Percentiles rank a stretch among this genome's conserved stretches.
phyloP scores from a whole-genome alignment of 176 grass and related monocot genomes.

The Melocanna baccifera region DNA sequence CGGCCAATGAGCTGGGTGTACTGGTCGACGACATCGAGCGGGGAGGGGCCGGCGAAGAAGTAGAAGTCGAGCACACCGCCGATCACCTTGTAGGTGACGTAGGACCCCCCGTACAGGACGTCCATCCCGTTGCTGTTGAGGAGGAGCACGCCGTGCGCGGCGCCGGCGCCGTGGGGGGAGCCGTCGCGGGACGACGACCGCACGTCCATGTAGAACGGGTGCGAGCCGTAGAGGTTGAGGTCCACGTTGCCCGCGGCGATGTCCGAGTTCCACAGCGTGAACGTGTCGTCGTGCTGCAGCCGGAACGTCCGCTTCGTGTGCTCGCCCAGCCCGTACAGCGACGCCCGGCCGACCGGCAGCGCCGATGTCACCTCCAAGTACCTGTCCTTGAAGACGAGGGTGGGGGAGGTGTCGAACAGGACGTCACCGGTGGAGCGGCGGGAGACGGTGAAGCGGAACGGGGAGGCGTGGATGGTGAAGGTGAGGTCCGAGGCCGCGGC shows the following conservation, averaged over 20 bases:
- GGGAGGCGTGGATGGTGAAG: slow-evolving; percentile 48
- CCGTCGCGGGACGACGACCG: slow-evolving; percentile 22
- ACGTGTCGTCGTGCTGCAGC: slow-evolving; percentile 53
- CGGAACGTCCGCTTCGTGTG: slow-evolving; percentile 74
- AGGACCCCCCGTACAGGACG: slow-evolving; percentile 53
- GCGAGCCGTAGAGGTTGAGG: slow-evolving; percentile 77
- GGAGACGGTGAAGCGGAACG: slow-evolving; percentile 54
- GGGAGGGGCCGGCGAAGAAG: slow-evolving; percentile 67
- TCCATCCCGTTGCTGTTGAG: slow-evolving; percentile 98
- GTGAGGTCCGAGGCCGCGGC: slow-evolving; percentile 47
- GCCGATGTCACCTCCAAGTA: slow-evolving; percentile 72
- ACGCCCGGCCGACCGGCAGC: slow-evolving; percentile 42
- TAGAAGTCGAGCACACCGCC: slow-evolving; percentile 89
- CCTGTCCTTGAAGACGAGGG: slow-evolving; percentile 53
- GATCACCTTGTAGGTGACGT: slow-evolving; percentile 82
- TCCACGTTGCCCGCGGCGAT: slow-evolving; percentile 23
- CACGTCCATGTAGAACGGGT: slow-evolving; percentile 92
- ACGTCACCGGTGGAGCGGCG: slow-evolving; percentile 55
- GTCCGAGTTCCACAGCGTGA: slow-evolving; percentile 83
- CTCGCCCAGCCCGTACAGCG: slow-evolving; percentile 82
- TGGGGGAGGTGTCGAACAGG: slow-evolving; percentile 46
- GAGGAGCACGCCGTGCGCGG: slow-evolving; percentile 73
- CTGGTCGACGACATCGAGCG: slow-evolving; percentile 68
- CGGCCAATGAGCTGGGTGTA: slow-evolving; percentile 86
- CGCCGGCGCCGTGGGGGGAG: neutral